Evolutionary conservation across 257 asterid species (phyloP), one percentile per base, ranked within the genome.

Genomic region (Capsicum chinense): DNA sequence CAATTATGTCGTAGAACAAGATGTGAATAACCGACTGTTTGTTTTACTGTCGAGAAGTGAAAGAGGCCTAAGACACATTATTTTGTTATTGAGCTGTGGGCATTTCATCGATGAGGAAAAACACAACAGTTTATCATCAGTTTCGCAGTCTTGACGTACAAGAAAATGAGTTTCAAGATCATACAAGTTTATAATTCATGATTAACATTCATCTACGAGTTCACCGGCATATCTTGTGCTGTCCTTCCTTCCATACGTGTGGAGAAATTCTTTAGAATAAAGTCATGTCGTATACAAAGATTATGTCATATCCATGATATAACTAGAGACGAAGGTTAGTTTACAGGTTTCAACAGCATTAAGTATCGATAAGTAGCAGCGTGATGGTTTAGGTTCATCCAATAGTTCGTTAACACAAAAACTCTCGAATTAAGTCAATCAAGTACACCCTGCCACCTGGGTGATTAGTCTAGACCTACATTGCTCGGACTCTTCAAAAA

Each of bases 121-220:
- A 12, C 11, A 16, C 39, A 90, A 70, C 92, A 78, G 50, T 97
- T 98, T 80, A 68, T 44, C 26, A 44, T 17, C 33, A 44, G 37
- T 19, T 44, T 71, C 79, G 6, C 4, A 47, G 39, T 47, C 79
- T 47, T 47, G 17, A 71, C 5, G 16, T 71, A 69, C 39, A 42
- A 71, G 39, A 71, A 47, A 71, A 71, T 9, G 57, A 47, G 58
- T 71, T 71, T n/a, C 79, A 71, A 44, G 79, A 35, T 71, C 79
- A 47, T 47, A 9, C 15, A 48, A 44, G 3, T 71, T 71, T n/a
- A n/a, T 71, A 44, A 19, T 47, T 47, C 9, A n/a, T 71, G 79
- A 47, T 71, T 71, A 71, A 47, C 58, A 70, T 70, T 70, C 9
- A 71, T 47, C 79, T n/a, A 42, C 54, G 9, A 69, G 78, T 37